Evolutionary conservation across 148 eudicot species (phyloP).

Genomic region (Silene latifolia): DNA sequence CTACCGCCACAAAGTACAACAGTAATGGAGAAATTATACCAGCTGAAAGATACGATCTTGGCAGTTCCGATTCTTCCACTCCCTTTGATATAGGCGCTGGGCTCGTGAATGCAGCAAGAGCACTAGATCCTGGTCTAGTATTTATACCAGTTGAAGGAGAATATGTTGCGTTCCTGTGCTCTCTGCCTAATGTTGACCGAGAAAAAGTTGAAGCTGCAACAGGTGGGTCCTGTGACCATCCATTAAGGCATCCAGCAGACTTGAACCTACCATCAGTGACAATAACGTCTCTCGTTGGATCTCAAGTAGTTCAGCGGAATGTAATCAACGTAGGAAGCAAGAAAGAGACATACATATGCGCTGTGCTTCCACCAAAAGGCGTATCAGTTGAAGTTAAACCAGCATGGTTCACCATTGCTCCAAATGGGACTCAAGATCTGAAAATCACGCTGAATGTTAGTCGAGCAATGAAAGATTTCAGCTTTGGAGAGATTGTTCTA

Average conservation of each 20-base stretch:
- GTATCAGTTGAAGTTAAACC: conserved; percentile 52
- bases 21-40: conserved; percentile 54
- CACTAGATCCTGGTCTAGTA: conserved; percentile 74
- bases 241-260: conserved; percentile 61
- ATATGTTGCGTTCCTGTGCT: conserved; percentile 78
- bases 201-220: conserved; percentile 51
- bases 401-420: conserved; percentile 59
- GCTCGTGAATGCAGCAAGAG: conserved; percentile 52
- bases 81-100: conserved; percentile 90
- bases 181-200: conserved; percentile 55
- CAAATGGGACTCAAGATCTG: conserved; percentile 47
- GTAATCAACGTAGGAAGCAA: conserved; percentile 54
- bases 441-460: conserved; percentile 55
- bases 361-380: conserved; percentile 56
- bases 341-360: conserved; percentile 61
- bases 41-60: conserved; percentile 58
- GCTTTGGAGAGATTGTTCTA: conserved; percentile 76
- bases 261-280: conserved; percentile 89
- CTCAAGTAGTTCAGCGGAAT: conserved; percentile 34
- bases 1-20: conserved; percentile 65
- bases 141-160: conserved; percentile 55
- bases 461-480: conserved; percentile 39
- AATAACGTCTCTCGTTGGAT: conserved; percentile 46
- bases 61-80: conserved; percentile 49
- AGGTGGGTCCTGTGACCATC: conserved; percentile 65